phyloP scores from a whole-genome alignment of 805 yeast genomes.

The Lipomyces anomalus region DNA sequence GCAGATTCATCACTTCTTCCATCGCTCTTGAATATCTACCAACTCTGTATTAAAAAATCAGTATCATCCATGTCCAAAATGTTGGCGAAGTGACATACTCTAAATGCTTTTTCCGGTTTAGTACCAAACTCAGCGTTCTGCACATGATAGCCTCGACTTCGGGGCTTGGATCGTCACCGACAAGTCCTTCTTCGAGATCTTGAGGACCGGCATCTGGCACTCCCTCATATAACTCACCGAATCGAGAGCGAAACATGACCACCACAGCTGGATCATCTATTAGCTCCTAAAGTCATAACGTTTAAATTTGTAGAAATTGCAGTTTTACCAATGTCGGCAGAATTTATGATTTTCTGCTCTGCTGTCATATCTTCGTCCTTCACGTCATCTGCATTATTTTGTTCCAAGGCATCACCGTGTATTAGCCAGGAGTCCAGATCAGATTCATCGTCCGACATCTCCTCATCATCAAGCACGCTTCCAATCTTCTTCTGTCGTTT shows the following conservation, averaged over 20 bases:
- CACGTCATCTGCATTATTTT: background rate
- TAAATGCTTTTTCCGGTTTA: constrained; percentile 39
- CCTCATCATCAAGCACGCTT: constrained; percentile 19
- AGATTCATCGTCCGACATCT: constrained; percentile 21
- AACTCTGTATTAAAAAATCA: background rate
- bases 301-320: too few relatives aligned
- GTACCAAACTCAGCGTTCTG: constrained; percentile 33
- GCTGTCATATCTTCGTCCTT: constrained; percentile 1
- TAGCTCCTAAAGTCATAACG: too few relatives aligned
- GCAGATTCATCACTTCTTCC: constrained; percentile 34
- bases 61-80: background rate
- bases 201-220: constrained; percentile 37
- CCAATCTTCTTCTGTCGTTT: too few relatives aligned
- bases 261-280: too few relatives aligned
- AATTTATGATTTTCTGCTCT: background rate
- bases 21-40: constrained; percentile 34
- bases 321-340: constrained; percentile 19
- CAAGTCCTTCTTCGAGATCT: constrained; percentile 37
- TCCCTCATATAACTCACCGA: constrained; percentile 31
- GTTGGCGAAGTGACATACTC: background rate
- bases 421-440: constrained; percentile 2
- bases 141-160: constrained; percentile 33
- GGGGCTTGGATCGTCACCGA: constrained; percentile 21
- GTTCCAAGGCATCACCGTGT: background rate
- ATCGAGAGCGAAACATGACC: constrained; percentile 29